Evolutionary conservation across 306 rosid species (phyloP), one percentile per base, ranked within the genome.

Genomic region (Dalbergia cochinchinensis): DNA sequence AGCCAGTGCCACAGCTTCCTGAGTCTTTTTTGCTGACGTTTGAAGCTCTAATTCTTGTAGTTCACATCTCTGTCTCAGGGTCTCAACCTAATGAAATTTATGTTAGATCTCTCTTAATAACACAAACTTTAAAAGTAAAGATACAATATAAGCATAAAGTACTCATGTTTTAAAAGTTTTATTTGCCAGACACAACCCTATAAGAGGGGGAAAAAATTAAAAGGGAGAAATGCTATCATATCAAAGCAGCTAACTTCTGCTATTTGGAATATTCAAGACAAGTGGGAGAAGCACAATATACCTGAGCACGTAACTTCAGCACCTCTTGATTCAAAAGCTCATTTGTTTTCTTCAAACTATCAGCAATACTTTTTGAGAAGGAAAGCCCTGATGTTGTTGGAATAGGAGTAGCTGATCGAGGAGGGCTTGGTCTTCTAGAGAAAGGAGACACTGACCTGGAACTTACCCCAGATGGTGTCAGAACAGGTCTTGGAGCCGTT

Each of bases 371-470:
- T 87, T 89, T 92, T 22, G 99, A 95, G 85, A 95, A 90, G 78
- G 98, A 89, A 85, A 95, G 97, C 67, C 99, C 99, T 0, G 97
- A 91, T 22, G 94, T 91, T 53, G 99, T 95, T 55, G 99, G 99
- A 86, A 92, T 88, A 53, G 99, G 99, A 5, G 99, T 95, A 42
- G 99, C 98, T 71, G 97, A 95, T 59, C 99, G 99, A 63, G 98
- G 98, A 31, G 98, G 99, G 74, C 99, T 95, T 47, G 97, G 82
- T 79, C 94, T 91, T 88, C 98, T 90, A 0, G 99, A 95, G 89
- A 95, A 91, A 70, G 99, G 99, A 13, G 98, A 95, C 63, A 91
- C 99, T 0, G 99, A 90, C 85, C 99, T 89, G 47, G 96, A 95
- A 85, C 90, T 95, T 68, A 89, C 94, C 59, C 87, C 97, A 35